Conservation (phyloP, 129 eudicot genomes). For the Scalesia atractyloides region DNA sequence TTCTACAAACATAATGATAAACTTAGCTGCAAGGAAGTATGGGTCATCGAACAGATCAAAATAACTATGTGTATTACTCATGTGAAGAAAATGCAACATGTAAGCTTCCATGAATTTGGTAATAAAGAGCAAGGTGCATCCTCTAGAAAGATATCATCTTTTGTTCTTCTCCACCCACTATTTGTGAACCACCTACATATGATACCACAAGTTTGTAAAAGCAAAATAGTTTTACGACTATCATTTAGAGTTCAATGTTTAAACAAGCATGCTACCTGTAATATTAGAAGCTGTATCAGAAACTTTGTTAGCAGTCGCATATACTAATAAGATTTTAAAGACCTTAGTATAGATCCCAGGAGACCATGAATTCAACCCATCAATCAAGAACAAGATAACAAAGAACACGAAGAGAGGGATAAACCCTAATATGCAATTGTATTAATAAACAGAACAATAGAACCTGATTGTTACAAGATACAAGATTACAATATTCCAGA, state of each 20-base stretch:
- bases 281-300: conserved; percentile 12
- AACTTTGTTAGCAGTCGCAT: conserved; percentile 16
- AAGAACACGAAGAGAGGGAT: no score
- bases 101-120: conserved; percentile 2
- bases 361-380: no score
- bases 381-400: no score
- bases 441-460: no score
- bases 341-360: no score
- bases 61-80: conserved; percentile 16
- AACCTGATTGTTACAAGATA: no score
- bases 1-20: no score
- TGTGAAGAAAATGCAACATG: neutral
- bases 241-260: neutral
- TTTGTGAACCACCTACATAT: conserved; percentile 81
- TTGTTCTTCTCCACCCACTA: conserved; percentile 90
- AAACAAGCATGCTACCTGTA: conserved; percentile 19
- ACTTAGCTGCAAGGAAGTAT: neutral
- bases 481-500: no score
- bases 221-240: conserved; percentile 3
- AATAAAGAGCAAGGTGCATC: conserved; percentile 40
- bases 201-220: conserved; percentile 17
- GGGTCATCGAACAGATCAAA: conserved; percentile 13
- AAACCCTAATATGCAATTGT: no score
- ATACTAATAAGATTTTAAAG: neutral
- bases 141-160: conserved; percentile 82